Evolutionary conservation across 257 asterid species (phyloP).

Genomic region (Scutellaria galericulata): DNA sequence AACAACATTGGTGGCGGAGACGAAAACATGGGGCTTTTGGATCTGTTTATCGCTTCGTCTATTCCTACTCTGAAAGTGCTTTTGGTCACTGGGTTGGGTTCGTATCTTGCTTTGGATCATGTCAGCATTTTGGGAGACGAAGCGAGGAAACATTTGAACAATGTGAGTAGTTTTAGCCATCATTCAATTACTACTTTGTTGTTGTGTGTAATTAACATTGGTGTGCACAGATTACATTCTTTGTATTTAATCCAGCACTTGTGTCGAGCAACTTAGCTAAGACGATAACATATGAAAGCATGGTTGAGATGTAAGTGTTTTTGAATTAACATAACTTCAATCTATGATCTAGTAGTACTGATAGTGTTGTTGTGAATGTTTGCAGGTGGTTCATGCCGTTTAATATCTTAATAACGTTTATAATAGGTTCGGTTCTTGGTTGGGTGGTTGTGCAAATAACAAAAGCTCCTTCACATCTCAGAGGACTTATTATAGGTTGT

Average conservation of each 20-base stretch:
- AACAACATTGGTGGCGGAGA: constrained; percentile 28
- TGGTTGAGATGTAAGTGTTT: constrained; percentile 63
- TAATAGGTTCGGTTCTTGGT: constrained; percentile 82
- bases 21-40: constrained; percentile 59
- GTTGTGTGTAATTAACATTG: not conserved
- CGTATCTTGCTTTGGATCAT: constrained; percentile 63
- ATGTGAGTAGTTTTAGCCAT: constrained; percentile 47
- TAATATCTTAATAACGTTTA: constrained; percentile 75
- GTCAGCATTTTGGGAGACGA: constrained; percentile 67
- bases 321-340: too few relatives aligned
- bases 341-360: too few relatives aligned
- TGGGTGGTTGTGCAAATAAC: constrained; percentile 72
- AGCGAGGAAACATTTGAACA: constrained; percentile 84
- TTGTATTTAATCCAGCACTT: constrained; percentile 77
- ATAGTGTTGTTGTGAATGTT: not conserved
- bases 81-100: constrained; percentile 77
- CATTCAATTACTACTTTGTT: not conserved
- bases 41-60: constrained; percentile 73
- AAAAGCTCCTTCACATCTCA: constrained; percentile 71
- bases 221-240: constrained; percentile 66
- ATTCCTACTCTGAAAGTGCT: constrained; percentile 84
- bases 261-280: constrained; percentile 83
- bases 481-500: constrained; percentile 80
- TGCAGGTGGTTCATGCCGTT: constrained; percentile 97
- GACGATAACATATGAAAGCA: constrained; percentile 77